Evolutionary conservation across 176 grass and related monocot genomes (phyloP).

Genomic region (Oryza nivara): DNA sequence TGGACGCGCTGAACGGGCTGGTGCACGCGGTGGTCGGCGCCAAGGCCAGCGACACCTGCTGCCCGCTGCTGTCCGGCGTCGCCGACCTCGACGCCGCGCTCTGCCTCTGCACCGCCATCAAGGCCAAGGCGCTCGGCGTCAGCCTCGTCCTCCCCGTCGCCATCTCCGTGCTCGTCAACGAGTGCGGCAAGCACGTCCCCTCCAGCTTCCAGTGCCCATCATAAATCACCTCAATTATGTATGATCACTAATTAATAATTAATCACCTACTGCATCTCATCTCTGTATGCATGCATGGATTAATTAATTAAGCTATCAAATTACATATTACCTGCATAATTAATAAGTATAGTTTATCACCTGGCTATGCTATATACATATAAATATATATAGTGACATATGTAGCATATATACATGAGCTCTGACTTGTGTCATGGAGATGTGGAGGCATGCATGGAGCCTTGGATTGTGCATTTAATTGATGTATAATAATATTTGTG

Average conservation of each 20-base stretch:
- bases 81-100: constrained; percentile 82
- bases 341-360: no score
- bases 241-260: neutral
- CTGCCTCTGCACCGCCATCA: constrained; percentile 89
- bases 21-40: constrained; percentile 52
- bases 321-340: neutral
- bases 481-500: constrained; percentile 29
- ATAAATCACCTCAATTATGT: neutral
- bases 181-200: constrained; percentile 75
- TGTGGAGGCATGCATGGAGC: neutral
- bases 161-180: constrained; percentile 75
- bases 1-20: constrained; percentile 64
- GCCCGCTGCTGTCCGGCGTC: constrained; percentile 68
- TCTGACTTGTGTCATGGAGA: neutral
- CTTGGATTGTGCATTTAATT: neutral
- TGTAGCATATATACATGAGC: neutral
- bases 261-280: neutral
- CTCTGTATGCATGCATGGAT: constrained; percentile 23
- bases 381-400: neutral
- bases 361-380: no score
- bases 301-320: constrained; percentile 11
- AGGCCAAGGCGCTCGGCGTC: constrained; percentile 62
- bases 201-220: constrained; percentile 69
- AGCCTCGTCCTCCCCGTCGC: constrained; percentile 67
- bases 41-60: constrained; percentile 52